Percentiles rank a stretch among this genome's conserved stretches.
Evolutionary conservation across 495 filamentous ascomycete species (phyloP).

Genomic region (Penicillium canescens): DNA sequence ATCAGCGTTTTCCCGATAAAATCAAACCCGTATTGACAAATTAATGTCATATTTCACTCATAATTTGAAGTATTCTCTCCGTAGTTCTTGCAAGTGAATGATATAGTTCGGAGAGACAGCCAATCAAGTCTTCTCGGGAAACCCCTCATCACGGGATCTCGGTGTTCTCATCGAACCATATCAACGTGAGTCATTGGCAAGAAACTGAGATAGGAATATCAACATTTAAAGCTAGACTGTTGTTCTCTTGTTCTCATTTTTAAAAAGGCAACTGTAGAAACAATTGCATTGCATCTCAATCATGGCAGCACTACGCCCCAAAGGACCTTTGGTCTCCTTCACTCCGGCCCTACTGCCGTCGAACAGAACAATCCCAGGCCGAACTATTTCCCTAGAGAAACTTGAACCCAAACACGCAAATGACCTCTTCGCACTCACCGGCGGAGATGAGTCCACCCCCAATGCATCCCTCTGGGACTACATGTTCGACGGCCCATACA

Average conservation of each 20-base stretch:
- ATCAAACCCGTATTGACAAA: too few relatives aligned
- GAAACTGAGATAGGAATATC: not conserved
- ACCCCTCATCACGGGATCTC: conserved; percentile 2
- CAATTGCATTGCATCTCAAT: not conserved
- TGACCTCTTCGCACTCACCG: conserved; percentile 39
- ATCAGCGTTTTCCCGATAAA: too few relatives aligned
- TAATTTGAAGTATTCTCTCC: too few relatives aligned
- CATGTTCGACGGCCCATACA: conserved; percentile 42
- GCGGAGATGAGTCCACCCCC: conserved; percentile 27
- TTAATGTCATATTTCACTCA: too few relatives aligned
- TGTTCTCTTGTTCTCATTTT: not conserved
- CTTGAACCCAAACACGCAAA: conserved; percentile 36
- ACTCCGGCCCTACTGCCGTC: conserved; percentile 22
- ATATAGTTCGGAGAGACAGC: not conserved
- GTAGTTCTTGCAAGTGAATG: too few relatives aligned
- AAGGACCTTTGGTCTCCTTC: conserved; percentile 22
- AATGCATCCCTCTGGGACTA: conserved; percentile 45
- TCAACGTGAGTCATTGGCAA: not conserved
- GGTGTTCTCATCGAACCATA: not conserved
- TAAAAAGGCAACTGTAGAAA: not conserved
- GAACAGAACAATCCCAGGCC: conserved; percentile 25
- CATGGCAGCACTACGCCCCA: conserved; percentile 12
- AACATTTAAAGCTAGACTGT: not conserved
- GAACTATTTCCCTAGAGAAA: conserved; percentile 38
- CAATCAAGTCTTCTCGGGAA: not conserved